A percentile compares a stretch with the other conserved stretches of the same genome.
These are phyloP conservation scores for Leptographium radiaticola DNA, from an alignment of 2,329 filamentous ascomycete genomes.

Conservation along the genomic window DNA sequence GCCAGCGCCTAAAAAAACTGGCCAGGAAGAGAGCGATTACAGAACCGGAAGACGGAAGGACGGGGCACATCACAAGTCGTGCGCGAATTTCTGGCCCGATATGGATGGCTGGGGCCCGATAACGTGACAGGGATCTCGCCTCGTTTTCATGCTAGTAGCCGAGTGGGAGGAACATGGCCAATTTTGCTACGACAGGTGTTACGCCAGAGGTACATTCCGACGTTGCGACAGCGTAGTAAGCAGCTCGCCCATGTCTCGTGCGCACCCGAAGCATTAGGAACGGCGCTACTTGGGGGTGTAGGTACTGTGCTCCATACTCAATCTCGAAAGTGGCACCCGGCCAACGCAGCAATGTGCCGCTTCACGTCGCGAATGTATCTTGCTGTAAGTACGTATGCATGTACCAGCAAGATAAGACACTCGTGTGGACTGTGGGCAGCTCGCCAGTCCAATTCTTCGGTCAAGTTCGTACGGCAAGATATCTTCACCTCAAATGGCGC, in stretches of 20 bases:
- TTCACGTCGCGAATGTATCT: not conserved
- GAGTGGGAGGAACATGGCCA: not conserved
- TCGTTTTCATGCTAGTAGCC: slow-evolving; percentile 5
- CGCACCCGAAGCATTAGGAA: not conserved
- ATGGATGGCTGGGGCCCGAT: not conserved
- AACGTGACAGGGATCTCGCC: slow-evolving; percentile 7
- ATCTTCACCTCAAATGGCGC: no score
- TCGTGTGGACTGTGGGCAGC: no score
- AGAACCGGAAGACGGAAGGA: slow-evolving; percentile 7
- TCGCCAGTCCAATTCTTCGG: no score
- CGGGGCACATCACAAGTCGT: not conserved
- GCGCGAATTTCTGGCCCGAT: slow-evolving; percentile 9
- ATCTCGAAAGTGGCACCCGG: not conserved
- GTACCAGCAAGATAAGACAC: no score
- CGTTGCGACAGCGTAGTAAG: not conserved
- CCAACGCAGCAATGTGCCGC: not conserved
- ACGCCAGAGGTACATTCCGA: slow-evolving; percentile 5
- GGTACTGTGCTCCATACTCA: not conserved
- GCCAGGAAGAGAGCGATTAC: not conserved
- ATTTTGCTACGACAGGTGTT: slow-evolving; percentile 4
- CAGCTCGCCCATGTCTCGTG: not conserved
- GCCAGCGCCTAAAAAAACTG: not conserved
- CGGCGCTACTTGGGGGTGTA: not conserved
- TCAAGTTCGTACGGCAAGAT: no score
- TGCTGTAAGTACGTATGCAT: not conserved